Percentiles rank a stretch among this genome's conserved stretches.
phyloP scores from a whole-genome alignment of 1,139 yeast species.

The Yamadazyma friedrichii region DNA sequence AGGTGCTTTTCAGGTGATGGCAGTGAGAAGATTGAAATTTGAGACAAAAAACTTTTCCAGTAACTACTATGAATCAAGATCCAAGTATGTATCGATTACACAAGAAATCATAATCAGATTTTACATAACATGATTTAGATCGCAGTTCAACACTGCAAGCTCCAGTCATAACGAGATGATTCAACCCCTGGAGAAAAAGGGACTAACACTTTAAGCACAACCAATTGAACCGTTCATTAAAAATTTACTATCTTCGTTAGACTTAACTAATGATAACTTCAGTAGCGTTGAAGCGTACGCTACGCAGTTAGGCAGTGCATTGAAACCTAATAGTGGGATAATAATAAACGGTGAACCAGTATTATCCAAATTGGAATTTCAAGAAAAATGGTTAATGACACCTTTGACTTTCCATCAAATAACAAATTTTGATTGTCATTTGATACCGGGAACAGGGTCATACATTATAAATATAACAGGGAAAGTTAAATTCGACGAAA shows the following conservation, averaged over 20 bases:
- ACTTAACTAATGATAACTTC: constrained; percentile 27
- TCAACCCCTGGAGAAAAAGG: neutral
- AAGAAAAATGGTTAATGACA: constrained; percentile 60
- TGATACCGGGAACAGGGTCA: constrained; percentile 67
- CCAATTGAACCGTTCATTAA: constrained; percentile 47
- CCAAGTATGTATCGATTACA: constrained; percentile 21
- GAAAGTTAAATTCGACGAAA: constrained; percentile 72
- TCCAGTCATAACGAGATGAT: neutral
- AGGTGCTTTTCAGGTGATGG: neutral
- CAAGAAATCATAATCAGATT: neutral
- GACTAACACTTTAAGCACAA: constrained; percentile 28
- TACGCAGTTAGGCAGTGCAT: constrained; percentile 47
- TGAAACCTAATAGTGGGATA: constrained; percentile 48
- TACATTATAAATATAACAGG: constrained; percentile 55
- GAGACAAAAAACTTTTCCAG: neutral
- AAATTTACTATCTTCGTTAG: constrained; percentile 37
- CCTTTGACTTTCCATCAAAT: constrained; percentile 65
- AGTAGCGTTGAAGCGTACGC: constrained; percentile 50
- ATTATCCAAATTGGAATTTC: constrained; percentile 53
- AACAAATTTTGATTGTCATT: constrained; percentile 63
- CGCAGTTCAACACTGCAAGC: neutral
- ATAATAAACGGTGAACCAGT: constrained; percentile 68
- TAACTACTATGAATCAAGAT: constrained; percentile 20
- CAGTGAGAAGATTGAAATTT: neutral
- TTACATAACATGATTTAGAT: too few species aligned